phyloP scores from a whole-genome alignment of 345 rosid species.

The Salix koriyanagi region DNA sequence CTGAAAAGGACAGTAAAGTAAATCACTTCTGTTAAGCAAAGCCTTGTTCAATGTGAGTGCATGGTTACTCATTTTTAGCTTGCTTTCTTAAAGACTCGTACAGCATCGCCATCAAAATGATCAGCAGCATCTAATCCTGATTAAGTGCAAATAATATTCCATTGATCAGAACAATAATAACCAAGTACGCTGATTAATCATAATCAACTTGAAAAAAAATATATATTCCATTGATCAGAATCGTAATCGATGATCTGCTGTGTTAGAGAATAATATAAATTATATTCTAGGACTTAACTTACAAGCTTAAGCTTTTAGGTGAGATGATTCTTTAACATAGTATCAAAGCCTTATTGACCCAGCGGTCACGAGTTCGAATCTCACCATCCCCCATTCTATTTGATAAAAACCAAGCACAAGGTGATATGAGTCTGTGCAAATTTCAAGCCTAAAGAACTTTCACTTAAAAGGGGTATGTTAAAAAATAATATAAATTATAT shows the following conservation, averaged over 20 bases:
- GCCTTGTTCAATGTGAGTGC: neutral
- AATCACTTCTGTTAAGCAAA: neutral
- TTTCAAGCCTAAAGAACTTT: too few species aligned
- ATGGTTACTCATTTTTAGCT: neutral
- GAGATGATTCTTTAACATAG: too few species aligned
- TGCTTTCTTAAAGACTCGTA: neutral
- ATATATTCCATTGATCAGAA: neutral
- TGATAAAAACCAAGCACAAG: too few species aligned
- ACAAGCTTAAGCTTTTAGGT: too few species aligned
- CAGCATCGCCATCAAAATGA: neutral
- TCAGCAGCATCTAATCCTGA: neutral
- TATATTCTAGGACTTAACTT: too few species aligned
- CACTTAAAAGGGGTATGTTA: rapidly evolving
- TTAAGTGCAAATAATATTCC: neutral
- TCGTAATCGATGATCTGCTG: neutral
- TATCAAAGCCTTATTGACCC: too few species aligned
- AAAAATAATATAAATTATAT: too few species aligned
- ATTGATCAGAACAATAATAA: too few species aligned
- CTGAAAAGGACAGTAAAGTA: neutral
- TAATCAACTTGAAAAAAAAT: neutral
- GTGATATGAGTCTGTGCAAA: too few species aligned
- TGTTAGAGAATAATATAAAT: too few species aligned
- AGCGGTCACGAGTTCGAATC: too few species aligned
- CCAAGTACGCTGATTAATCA: neutral
- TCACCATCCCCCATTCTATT: too few species aligned